Conservation (phyloP, 108 stramenopile genomes). For the Skeletonema costatum region DNA sequence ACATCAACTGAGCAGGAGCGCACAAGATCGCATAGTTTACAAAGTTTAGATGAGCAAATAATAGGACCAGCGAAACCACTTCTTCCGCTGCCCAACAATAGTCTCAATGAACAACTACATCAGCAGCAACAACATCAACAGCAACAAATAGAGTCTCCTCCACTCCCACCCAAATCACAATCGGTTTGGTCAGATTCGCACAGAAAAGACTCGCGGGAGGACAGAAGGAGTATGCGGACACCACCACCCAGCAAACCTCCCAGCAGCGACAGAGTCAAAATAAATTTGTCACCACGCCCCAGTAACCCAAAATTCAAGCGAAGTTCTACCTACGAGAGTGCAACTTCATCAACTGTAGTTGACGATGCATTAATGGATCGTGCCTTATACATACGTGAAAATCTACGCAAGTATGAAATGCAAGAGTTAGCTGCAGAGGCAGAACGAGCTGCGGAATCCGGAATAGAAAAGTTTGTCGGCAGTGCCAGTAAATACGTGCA, state of each 20-base stretch:
- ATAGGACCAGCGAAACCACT: not conserved
- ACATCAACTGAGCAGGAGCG: not conserved
- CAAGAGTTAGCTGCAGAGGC: slow-evolving; percentile 45
- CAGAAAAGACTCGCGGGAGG: slow-evolving; percentile 1
- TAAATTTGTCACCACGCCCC: not conserved
- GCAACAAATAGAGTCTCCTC: not conserved
- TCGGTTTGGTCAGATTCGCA: slow-evolving; percentile 4
- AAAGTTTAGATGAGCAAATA: not conserved
- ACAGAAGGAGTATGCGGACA: not conserved
- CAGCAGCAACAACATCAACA: not conserved
- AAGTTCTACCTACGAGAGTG: not conserved
- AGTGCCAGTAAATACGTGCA: slow-evolving; percentile 37
- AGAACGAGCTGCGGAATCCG: slow-evolving; percentile 48
- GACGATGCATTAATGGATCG: slow-evolving; percentile 37
- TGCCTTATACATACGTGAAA: slow-evolving; percentile 30
- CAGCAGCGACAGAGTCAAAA: not conserved
- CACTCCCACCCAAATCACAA: not conserved
- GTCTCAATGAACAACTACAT: not conserved
- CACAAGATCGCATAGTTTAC: not conserved
- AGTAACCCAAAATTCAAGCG: slow-evolving; percentile 11
- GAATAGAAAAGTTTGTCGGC: slow-evolving; percentile 45
- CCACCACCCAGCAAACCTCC: not conserved
- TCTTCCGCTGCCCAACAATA: not conserved
- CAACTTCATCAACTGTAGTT: slow-evolving; percentile 1
- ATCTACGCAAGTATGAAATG: slow-evolving; percentile 41